Base-by-base conservation (phyloP, 805 yeast species). In the Barnettozyma botsteinii region DNA sequence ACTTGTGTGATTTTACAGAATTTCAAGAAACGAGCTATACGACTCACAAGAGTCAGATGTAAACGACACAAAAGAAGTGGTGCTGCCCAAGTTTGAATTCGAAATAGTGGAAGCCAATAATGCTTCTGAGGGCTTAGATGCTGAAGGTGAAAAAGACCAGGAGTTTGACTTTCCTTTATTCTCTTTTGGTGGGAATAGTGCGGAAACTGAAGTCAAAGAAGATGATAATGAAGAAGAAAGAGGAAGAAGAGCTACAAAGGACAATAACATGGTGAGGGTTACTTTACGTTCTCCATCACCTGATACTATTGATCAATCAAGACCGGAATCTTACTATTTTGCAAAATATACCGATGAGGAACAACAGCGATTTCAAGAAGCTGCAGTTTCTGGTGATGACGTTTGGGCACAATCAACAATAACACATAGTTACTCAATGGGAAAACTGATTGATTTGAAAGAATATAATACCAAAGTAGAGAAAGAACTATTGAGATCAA, bases 141-240 rank as follows among this genome's bases (percentile, higher is more conserved):
- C n/a, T n/a, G 4, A 13, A 11, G 34, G 24, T 10, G 23, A 18
- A 13, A 15, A 30, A 10, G 22, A 24, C 4, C 30, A 48, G 12
- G 57, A 50, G 40, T 56, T 52, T 40, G 60, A 56, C 17, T 55
- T 56, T 38, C 59, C 60, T 1, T 29, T 56, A 23, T 56, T 56
- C 41, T 56, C 60, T 3, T 46, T 51, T 30, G 56, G 51, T 28
- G 54, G 42, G 6, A 38, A 18, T 13, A 27, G 18, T 5, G 17
- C 13, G 1, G 37, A 18, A 13, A 20, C 32, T 24, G 35, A 40
- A 12, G 15, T 25, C 5, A 31, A 29, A 14, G 32, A 41, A 4
- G 20, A 26, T 2, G 26, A 13, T n/a, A 18, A 31, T 12, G 39
- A 29, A 4, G 49, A 37, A 11, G 39, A 43, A 21, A 41, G 45